Conservation (phyloP, 2,329 filamentous ascomycete genomes). For the Aspergillus bombycis region DNA sequence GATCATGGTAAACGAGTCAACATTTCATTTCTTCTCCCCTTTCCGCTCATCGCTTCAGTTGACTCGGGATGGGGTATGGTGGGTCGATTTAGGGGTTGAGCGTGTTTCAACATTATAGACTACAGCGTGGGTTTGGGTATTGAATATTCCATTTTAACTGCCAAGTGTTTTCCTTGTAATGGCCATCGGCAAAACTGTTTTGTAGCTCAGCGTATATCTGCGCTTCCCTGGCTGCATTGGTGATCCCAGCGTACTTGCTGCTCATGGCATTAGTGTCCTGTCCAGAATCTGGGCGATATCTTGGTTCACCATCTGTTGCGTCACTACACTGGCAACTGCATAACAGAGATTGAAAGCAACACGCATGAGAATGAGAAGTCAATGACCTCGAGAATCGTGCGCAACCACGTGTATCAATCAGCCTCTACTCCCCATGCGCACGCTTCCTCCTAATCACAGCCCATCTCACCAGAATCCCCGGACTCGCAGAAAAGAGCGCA, state of each 20-base stretch:
- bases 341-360: background rate
- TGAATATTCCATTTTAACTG: conserved; percentile 2
- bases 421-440: background rate
- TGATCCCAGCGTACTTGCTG: background rate
- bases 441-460: background rate
- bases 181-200: background rate
- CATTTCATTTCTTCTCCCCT: conserved; percentile 11
- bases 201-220: background rate
- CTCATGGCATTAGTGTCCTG: background rate
- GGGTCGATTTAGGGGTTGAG: conserved; percentile 13
- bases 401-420: background rate
- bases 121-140: conserved; percentile 27
- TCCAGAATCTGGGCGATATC: background rate
- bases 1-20: conserved; percentile 15
- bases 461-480: background rate
- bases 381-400: background rate
- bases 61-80: conserved; percentile 15
- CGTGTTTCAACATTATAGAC: conserved; percentile 27
- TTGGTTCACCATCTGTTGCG: background rate
- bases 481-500: background rate
- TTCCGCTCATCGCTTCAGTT: conserved; percentile 13
- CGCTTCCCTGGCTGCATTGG: background rate
- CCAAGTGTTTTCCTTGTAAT: background rate
- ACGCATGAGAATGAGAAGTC: background rate
- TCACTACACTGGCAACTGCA: background rate